Evolutionary conservation across 1,284 basidiomycete species (phyloP).

Genomic region (Veloporphyrellus conicus): DNA sequence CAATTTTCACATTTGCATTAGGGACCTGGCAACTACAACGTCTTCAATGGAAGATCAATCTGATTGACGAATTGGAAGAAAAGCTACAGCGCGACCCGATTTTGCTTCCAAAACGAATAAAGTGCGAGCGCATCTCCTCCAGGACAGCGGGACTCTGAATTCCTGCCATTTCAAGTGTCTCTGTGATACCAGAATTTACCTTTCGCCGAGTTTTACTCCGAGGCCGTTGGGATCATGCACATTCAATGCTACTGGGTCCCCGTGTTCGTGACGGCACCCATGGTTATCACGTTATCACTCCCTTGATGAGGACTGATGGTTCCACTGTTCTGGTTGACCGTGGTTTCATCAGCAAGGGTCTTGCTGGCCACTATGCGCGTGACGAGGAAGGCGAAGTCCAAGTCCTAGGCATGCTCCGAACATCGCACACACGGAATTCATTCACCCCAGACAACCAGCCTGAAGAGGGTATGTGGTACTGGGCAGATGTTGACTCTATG

Average conservation of each 20-base stretch:
- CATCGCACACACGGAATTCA: constrained; percentile 61
- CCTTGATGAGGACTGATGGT: constrained; percentile 72
- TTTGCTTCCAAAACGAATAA: constrained; percentile 77
- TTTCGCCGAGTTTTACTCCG: constrained; percentile 80
- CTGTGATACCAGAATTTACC: constrained; percentile 78
- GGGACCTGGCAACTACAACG: constrained; percentile 93
- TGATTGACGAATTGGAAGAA: constrained; percentile 93
- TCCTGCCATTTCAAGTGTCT: constrained; percentile 42
- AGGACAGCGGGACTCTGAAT: constrained; percentile 9
- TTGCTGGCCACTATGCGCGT: constrained; percentile 36
- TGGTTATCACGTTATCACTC: constrained; percentile 85
- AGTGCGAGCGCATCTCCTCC: constrained; percentile 53
- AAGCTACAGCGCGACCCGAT: constrained; percentile 84
- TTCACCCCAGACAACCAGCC: constrained; percentile 91
- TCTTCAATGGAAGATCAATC: constrained; percentile 89
- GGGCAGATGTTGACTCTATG: constrained; percentile 84
- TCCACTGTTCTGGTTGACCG: constrained; percentile 86
- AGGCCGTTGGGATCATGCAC: constrained; percentile 74
- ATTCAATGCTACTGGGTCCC: constrained; percentile 80
- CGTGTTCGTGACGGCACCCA: constrained; percentile 82
- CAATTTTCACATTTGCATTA: constrained; percentile 86
- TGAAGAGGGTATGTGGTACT: constrained; percentile 83
- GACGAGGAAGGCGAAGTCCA: constrained; percentile 55
- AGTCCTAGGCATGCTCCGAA: constrained; percentile 72
- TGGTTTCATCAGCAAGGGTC: constrained; percentile 80